Percentiles rank a stretch among this genome's conserved stretches.
Evolutionary conservation across 2,329 filamentous ascomycete genomes (phyloP).

Genomic region (Stagonosporopsis rhizophila): DNA sequence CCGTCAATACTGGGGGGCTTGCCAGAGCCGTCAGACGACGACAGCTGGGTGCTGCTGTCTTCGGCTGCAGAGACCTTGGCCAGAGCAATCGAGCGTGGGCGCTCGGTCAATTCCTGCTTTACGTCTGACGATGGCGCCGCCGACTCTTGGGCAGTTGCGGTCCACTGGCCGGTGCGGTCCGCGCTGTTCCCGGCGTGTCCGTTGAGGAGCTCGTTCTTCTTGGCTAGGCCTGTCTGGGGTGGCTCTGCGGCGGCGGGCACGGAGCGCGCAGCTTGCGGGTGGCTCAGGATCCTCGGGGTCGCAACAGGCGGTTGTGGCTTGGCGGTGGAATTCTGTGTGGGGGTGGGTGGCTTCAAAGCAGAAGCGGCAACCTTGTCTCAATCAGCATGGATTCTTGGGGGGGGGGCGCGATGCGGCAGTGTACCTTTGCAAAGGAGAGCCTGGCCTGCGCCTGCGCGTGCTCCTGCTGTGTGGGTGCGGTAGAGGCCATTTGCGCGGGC

Average conservation of each 20-base stretch:
- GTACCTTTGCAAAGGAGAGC: conserved; percentile 80
- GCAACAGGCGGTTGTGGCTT: conserved; percentile 38
- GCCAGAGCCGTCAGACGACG: conserved; percentile 67
- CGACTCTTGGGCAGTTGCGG: conserved; percentile 30
- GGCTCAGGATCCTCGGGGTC: conserved; percentile 32
- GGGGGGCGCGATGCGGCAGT: conserved; percentile 22
- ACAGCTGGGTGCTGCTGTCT: conserved; percentile 55
- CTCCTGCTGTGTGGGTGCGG: conserved; percentile 39
- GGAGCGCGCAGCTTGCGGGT: conserved; percentile 32
- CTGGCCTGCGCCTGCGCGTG: conserved; percentile 50
- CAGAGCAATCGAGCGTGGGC: conserved; percentile 37
- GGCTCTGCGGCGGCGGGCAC: conserved; percentile 25
- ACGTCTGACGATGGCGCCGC: conserved; percentile 55
- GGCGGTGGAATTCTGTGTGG: conserved; percentile 27
- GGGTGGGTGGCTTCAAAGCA: conserved; percentile 40
- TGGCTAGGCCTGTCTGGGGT: conserved; percentile 26
- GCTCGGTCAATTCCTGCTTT: conserved; percentile 39
- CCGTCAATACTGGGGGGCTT: conserved; percentile 86
- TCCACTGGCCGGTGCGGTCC: conserved; percentile 35
- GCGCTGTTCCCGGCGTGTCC: conserved; percentile 20
- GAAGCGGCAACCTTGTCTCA: conserved; percentile 51
- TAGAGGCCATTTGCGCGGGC: conserved; percentile 40
- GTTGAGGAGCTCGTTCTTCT: conserved; percentile 5
- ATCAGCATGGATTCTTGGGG: conserved; percentile 26
- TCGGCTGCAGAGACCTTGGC: conserved; percentile 48